Base-by-base conservation (phyloP, 2,329 filamentous ascomycete genomes). In the Sclerotinia borealis region DNA sequence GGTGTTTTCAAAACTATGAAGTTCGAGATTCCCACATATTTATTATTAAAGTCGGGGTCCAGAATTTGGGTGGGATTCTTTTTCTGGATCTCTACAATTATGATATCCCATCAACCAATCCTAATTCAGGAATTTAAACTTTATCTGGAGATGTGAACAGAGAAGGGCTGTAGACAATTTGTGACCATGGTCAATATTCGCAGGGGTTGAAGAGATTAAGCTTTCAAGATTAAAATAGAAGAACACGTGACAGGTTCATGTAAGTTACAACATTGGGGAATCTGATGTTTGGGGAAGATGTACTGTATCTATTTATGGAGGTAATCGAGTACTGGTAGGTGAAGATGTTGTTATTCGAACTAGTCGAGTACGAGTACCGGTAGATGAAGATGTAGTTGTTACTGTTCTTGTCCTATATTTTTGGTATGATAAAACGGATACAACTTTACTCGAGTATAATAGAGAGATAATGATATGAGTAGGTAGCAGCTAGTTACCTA, bases 71-170 rank as follows among this genome's bases (percentile, higher is more conserved):
- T 47, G 49, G 59, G 17, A 49, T 59, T 55, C 25, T n/a, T 55
- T 55, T 51, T 55, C 41, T 43, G 37, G 52, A 59, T n/a, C 55
- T 59, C 27, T 34, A 25, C 17, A 27, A 50, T 34, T 52, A 52
- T 54, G 37, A 39, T 39, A 29, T 54, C 22, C 36, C 31, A 36
- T 22, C 47, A 39, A 54, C 50, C 51, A 59, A 49, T 64, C 45
- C 50, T 10, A 43, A 43, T 17, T 41, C 55, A 65, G 63, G 65
- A 61, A 34, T 63, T 43, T 27, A 34, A 62, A 65, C 61, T 68
- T 64, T 47, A 55, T 61, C 49, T 55, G 29, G 59, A 54, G 41
- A 37, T 36, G 13, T 15, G n/a, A 43, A 3, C 10, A 55, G 29
- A 47, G 55, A 37, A 29, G 55, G 55, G 43, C 41, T 27, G 29